These are phyloP conservation scores for Phytophthora pini DNA, from an alignment of 352 stramenopile species.

Conservation along the genomic window DNA sequence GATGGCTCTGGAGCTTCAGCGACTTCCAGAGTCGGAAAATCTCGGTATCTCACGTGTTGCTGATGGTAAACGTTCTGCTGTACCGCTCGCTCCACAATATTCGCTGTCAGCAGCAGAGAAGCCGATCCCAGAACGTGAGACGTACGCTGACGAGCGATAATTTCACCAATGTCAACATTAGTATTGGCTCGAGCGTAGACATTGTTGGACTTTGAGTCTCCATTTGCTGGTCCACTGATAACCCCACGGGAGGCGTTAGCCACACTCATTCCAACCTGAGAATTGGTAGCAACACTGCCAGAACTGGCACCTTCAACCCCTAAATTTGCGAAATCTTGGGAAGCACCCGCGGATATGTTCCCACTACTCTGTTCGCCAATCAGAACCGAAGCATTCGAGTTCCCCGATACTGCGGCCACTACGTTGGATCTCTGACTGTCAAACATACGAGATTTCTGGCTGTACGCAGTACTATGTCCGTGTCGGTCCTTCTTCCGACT, in stretches of 20 bases:
- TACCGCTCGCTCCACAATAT: slow-evolving; percentile 83
- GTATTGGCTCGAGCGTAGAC: slow-evolving; percentile 74
- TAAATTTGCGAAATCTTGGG: slow-evolving; percentile 45
- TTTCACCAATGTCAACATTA: slow-evolving; percentile 78
- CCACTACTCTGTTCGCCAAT: slow-evolving; percentile 50
- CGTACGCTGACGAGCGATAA: slow-evolving; percentile 74
- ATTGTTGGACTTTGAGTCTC: slow-evolving; percentile 55
- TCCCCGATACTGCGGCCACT: slow-evolving; percentile 27
- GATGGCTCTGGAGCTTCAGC: slow-evolving; percentile 20
- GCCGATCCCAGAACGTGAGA: slow-evolving; percentile 63
- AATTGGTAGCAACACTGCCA: slow-evolving; percentile 45
- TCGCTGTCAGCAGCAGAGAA: slow-evolving; percentile 66
- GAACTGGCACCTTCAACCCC: slow-evolving; percentile 35
- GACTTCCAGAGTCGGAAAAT: slow-evolving; percentile 59
- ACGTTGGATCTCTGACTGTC: slow-evolving; percentile 50
- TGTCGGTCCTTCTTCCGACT: slow-evolving; percentile 32
- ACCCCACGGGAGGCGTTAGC: slow-evolving; percentile 52
- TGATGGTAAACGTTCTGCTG: slow-evolving; percentile 91
- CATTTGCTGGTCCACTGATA: slow-evolving; percentile 43
- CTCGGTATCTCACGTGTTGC: slow-evolving; percentile 84
- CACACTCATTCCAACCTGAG: slow-evolving; percentile 50
- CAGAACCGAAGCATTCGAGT: slow-evolving; percentile 54
- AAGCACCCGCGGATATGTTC: slow-evolving; percentile 59
- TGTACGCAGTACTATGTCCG: slow-evolving; percentile 33
- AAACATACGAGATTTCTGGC: slow-evolving; percentile 52